phyloP scores from a whole-genome alignment of 2,329 filamentous ascomycete species.

The Curvularia hawaiiensis region DNA sequence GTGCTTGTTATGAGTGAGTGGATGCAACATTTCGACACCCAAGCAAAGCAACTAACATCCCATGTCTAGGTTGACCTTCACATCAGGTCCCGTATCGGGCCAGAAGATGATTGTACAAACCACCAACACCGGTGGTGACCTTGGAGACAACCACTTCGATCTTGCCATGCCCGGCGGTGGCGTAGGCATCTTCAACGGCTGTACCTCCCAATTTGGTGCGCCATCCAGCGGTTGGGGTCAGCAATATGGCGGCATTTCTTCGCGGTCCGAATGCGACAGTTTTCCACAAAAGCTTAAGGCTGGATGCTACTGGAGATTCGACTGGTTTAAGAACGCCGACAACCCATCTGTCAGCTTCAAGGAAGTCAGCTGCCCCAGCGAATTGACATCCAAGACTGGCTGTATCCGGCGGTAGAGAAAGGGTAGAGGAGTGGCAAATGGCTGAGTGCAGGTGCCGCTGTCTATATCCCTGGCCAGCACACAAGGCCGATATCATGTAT shows the following conservation, averaged over 20 bases:
- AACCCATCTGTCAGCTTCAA: constrained; percentile 42
- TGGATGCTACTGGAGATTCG: constrained; percentile 46
- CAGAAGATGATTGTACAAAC: constrained; percentile 69
- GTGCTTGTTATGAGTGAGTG: constrained; percentile 63
- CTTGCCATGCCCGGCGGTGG: constrained; percentile 47
- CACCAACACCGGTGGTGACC: constrained; percentile 61
- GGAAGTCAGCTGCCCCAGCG: constrained; percentile 43
- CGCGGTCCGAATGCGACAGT: constrained; percentile 37
- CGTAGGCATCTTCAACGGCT: constrained; percentile 45
- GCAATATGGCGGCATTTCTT: constrained; percentile 44
- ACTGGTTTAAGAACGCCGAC: constrained; percentile 44
- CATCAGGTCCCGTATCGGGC: constrained; percentile 59
- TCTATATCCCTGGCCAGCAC: constrained; percentile 1
- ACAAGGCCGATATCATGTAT: constrained; percentile 3
- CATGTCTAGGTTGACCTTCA: constrained; percentile 58
- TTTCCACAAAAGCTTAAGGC: constrained; percentile 45
- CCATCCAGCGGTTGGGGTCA: constrained; percentile 42
- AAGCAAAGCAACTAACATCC: constrained; percentile 8
- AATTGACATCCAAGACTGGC: constrained; percentile 37
- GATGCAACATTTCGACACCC: neutral
- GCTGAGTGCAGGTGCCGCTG: neutral
- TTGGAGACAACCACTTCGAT: constrained; percentile 46
- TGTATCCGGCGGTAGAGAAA: constrained; percentile 29
- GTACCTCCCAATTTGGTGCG: constrained; percentile 41
- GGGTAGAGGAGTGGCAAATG: neutral